These are phyloP conservation scores for Microascus cirrosus DNA, from an alignment of 2,329 filamentous ascomycete species.

Conservation along the genomic window DNA sequence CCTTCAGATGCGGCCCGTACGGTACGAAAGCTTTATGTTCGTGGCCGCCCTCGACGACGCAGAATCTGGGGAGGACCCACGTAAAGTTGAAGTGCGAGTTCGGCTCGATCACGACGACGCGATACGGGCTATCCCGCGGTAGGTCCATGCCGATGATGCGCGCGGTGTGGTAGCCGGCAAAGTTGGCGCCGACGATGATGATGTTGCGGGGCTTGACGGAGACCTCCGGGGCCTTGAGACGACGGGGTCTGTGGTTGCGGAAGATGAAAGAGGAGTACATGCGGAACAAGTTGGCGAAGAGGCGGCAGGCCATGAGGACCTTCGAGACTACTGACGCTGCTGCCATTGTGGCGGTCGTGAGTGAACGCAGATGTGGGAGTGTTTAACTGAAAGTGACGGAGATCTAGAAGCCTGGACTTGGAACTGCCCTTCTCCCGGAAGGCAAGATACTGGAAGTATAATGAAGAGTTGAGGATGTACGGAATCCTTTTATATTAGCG, in stretches of 20 bases:
- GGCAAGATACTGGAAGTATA: too few relatives aligned
- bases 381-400: background rate
- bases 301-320: conserved; percentile 15
- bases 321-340: conserved; percentile 13
- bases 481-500: too few relatives aligned
- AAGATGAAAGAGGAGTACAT: conserved; percentile 10
- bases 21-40: conserved; percentile 51
- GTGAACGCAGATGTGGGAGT: background rate
- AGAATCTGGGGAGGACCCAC: conserved; percentile 48
- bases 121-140: conserved; percentile 31
- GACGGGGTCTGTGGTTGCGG: conserved; percentile 2
- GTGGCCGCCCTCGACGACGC: conserved; percentile 38
- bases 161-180: conserved; percentile 40
- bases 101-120: conserved; percentile 45
- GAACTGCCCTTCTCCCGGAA: background rate
- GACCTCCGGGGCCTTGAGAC: conserved; percentile 7
- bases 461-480: too few relatives aligned
- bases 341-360: background rate
- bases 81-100: conserved; percentile 51
- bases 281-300: conserved; percentile 15
- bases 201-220: conserved; percentile 27
- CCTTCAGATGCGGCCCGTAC: conserved; percentile 31
- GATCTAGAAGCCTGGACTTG: background rate
- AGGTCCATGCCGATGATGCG: conserved; percentile 35
- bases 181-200: conserved; percentile 46